A percentile compares a stretch with the other conserved stretches of the same genome.
These are phyloP conservation scores for Monotropa hypopitys DNA, from an alignment of 179 eudicot species.

Conservation along the genomic window DNA sequence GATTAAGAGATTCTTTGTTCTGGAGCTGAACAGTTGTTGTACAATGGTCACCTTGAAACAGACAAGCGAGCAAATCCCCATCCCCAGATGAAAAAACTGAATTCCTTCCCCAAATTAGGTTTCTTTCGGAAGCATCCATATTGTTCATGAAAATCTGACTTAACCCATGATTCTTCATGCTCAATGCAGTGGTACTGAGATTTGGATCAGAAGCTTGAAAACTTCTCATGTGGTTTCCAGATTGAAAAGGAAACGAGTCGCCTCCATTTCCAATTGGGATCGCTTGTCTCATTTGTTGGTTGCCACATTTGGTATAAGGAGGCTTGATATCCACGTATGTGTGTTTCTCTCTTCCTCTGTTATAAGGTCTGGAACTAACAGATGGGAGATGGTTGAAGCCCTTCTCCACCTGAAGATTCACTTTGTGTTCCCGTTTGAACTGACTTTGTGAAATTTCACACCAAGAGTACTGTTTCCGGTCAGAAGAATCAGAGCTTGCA, in stretches of 20 bases:
- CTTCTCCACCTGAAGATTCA: conserved; percentile 16
- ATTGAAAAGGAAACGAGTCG: conserved; percentile 18
- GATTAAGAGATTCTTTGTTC: conserved; percentile 24
- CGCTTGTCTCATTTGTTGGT: conserved; percentile 14
- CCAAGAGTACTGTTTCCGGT: conserved; percentile 33
- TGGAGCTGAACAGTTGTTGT: conserved; percentile 29
- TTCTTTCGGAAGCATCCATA: conserved; percentile 24
- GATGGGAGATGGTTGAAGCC: conserved; percentile 25
- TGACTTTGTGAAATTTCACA: conserved; percentile 29
- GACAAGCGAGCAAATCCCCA: conserved; percentile 27
- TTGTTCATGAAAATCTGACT: conserved; percentile 21
- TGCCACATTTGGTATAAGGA: conserved; percentile 12
- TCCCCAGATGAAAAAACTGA: conserved; percentile 24
- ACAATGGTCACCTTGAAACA: conserved; percentile 31
- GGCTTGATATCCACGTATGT: conserved; percentile 23
- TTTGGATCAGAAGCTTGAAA: conserved; percentile 19
- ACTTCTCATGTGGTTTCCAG: conserved; percentile 10
- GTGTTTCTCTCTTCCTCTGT: conserved; percentile 22
- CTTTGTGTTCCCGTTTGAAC: conserved; percentile 33
- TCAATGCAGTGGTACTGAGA: conserved; percentile 13
- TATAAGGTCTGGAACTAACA: conserved; percentile 19
- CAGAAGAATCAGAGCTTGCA: conserved; percentile 22
- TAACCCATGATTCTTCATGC: conserved; percentile 17
- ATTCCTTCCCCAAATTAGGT: conserved; percentile 20
- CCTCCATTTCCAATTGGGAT: conserved; percentile 14